Conservation (phyloP, 257 asterid species). For the Vinca minor region DNA sequence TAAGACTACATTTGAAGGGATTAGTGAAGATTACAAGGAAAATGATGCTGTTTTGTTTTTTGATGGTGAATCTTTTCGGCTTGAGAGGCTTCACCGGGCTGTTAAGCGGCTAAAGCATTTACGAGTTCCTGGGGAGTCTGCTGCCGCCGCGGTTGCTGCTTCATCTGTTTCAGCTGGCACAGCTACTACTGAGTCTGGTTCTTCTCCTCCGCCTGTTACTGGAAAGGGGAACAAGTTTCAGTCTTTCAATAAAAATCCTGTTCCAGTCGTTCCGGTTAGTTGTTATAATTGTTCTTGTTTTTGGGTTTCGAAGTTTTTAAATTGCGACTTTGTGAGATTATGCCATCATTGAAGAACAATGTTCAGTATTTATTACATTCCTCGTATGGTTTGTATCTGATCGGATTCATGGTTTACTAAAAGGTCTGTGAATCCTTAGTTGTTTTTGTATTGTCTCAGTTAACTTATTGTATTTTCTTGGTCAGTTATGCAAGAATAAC, state of each 20-base stretch:
- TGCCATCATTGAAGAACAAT: background rate
- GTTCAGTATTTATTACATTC: no score
- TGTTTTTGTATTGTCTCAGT: background rate
- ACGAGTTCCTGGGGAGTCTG: constrained; percentile 63
- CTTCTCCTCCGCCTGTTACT: constrained; percentile 73
- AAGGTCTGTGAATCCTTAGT: background rate
- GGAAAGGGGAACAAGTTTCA: constrained; percentile 52
- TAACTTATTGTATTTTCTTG: background rate
- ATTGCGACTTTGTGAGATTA: background rate
- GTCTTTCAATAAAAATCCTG: constrained; percentile 39
- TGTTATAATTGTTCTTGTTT: background rate
- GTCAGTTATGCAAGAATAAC: background rate
- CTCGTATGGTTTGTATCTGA: background rate
- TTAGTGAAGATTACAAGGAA: constrained; percentile 87
- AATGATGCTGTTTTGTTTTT: constrained; percentile 88
- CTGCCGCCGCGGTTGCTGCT: constrained; percentile 22
- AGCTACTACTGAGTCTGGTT: constrained; percentile 25
- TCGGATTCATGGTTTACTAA: background rate
- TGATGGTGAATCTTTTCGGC: constrained; percentile 72
- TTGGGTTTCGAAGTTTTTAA: background rate
- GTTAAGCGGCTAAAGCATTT: constrained; percentile 87
- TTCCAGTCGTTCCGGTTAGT: constrained; percentile 54
- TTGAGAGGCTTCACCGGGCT: constrained; percentile 84
- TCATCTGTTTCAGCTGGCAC: constrained; percentile 18
- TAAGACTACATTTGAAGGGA: constrained; percentile 82